A percentile compares a stretch with the other conserved stretches of the same genome.
Evolutionary conservation across 352 stramenopile genomes (phyloP).

Genomic region (Globisporangium nodosum): DNA sequence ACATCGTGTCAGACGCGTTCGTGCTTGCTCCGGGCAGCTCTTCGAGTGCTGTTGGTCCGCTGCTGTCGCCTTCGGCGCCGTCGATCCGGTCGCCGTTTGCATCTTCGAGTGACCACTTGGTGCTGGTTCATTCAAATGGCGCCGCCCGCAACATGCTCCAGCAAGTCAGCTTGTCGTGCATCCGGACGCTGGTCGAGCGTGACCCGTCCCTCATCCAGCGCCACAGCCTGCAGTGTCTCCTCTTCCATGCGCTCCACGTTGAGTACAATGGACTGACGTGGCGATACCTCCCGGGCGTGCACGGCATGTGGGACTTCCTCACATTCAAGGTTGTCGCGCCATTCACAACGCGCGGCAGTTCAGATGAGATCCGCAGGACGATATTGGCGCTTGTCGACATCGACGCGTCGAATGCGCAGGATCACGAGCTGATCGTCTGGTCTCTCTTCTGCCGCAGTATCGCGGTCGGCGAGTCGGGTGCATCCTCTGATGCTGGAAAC

Average conservation of each 20-base stretch:
- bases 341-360: conserved; percentile 27
- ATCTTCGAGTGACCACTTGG: conserved; percentile 17
- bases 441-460: conserved; percentile 76
- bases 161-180: conserved; percentile 62
- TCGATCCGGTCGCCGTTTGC: conserved; percentile 15
- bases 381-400: conserved; percentile 64
- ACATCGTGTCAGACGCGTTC: conserved; percentile 45
- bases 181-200: conserved; percentile 74
- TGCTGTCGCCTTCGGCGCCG: conserved; percentile 14
- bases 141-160: conserved; percentile 60
- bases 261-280: conserved; percentile 59
- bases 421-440: conserved; percentile 58
- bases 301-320: conserved; percentile 67
- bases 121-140: conserved; percentile 46
- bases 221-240: conserved; percentile 55
- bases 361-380: conserved; percentile 45
- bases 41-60: not conserved
- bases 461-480: conserved; percentile 67
- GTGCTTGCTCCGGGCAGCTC: not conserved
- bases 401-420: conserved; percentile 39
- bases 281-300: conserved; percentile 51
- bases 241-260: conserved; percentile 76
- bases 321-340: conserved; percentile 30
- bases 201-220: conserved; percentile 59
- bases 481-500: conserved; percentile 16